Percentiles rank a stretch among this genome's conserved stretches.
Conservation (phyloP, 1,284 basidiomycete species). For the Termitomyces sp. region DNA sequence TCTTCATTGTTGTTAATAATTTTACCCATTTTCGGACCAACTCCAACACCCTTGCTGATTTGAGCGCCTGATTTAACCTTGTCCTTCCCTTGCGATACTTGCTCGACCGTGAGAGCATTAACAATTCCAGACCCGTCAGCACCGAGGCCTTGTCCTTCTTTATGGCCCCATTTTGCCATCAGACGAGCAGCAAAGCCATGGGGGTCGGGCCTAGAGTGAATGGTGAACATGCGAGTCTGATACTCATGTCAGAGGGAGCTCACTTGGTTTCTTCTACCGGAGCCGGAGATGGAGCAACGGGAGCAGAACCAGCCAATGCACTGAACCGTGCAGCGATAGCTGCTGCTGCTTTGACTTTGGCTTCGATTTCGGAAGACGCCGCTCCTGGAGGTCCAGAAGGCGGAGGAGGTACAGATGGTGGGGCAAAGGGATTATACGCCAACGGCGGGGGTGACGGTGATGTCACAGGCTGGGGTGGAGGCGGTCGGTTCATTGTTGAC, state of each 20-base stretch:
- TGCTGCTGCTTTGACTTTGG: slow-evolving; percentile 71
- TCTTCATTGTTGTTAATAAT: slow-evolving; percentile 88
- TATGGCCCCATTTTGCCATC: slow-evolving; percentile 94
- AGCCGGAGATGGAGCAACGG: slow-evolving; percentile 26
- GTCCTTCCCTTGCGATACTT: slow-evolving; percentile 38
- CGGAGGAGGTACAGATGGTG: slow-evolving; percentile 53
- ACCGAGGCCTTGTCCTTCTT: slow-evolving; percentile 87
- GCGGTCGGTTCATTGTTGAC: slow-evolving; percentile 31
- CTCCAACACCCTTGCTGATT: slow-evolving; percentile 30
- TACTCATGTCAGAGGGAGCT: neutral
- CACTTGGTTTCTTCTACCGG: slow-evolving; percentile 17
- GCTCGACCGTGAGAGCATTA: slow-evolving; percentile 80
- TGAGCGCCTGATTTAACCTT: slow-evolving; percentile 27
- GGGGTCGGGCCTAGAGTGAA: slow-evolving; percentile 48
- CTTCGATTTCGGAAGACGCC: slow-evolving; percentile 41
- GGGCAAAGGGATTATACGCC: slow-evolving; percentile 65
- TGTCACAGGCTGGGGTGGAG: slow-evolving; percentile 23
- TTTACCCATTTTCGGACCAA: slow-evolving; percentile 68
- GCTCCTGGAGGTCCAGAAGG: slow-evolving; percentile 33
- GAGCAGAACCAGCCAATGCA: slow-evolving; percentile 45
- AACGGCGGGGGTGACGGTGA: slow-evolving; percentile 43
- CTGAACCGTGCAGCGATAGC: slow-evolving; percentile 73
- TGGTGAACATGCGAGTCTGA: slow-evolving; percentile 1
- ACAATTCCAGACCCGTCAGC: slow-evolving; percentile 80
- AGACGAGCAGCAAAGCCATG: slow-evolving; percentile 72